Evolutionary conservation across 1,284 basidiomycete species (phyloP), one percentile per base, ranked within the genome.

Genomic region (Sanghuangporus weigelae): DNA sequence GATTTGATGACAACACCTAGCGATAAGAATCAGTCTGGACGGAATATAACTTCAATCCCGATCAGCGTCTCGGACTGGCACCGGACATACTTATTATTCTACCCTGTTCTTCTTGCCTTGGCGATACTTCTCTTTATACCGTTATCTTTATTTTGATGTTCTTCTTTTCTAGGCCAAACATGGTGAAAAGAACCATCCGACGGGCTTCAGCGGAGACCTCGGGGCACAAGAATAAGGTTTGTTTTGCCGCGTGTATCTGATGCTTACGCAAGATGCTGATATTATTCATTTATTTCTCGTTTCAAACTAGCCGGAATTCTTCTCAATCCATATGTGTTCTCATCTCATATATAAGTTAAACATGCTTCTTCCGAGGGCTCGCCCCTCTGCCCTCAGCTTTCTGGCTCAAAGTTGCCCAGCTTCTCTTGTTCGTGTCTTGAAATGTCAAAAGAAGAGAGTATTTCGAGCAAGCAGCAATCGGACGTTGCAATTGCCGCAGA

Each of bases 361-460:
- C 39, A 39, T 36, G 56, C 40, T 38, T 36, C 55, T 12, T 36
- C 55, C 35, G 14, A 7, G n/a, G 6, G 1, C 21, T 39, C 58
- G 48, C 23, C 42, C 40, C 38, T 19, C 26, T 56, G 57, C 38
- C 53, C n/a, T 23, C 51, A 16, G 14, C 53, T 40, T 21, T 31
- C 26, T 39, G 40, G 26, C 59, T 31, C 21, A 39, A 2, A 8
- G 26, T 31, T 31, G 26, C 3, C 7, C 44, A 46, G 44, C 16
- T 46, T 19, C 16, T 26, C 8, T 39, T 19, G 2, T 40, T 56
- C 31, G 2, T 46, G 35, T 14, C 23, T 23, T 39, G 12, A 19
- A 35, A 63, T 63, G 62, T 59, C 62, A 16, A 59, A 63, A 39
- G 39, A 57, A 21, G 35, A n/a, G 19, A 61, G 57, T 40, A 59